Evolutionary conservation across 257 asterid species (phyloP).

Genomic region (Capsicum pubescens): DNA sequence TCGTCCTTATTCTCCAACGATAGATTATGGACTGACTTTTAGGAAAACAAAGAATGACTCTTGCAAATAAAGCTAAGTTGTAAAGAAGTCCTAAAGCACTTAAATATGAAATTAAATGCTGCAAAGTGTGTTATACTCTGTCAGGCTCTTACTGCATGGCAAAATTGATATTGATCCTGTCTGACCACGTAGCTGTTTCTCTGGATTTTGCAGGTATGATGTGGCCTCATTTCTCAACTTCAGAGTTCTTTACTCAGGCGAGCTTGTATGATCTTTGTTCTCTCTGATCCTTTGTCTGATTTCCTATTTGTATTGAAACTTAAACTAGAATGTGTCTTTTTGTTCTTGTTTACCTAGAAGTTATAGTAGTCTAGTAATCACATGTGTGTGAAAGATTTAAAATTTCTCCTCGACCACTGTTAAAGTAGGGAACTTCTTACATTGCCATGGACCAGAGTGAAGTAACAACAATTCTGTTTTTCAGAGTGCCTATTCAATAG

Average conservation of each 20-base stretch:
- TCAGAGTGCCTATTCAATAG: not conserved
- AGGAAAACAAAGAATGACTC: not conserved
- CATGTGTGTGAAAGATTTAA: not conserved
- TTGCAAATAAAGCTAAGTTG: not conserved
- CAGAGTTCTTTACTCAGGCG: constrained; percentile 63
- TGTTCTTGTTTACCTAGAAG: not conserved
- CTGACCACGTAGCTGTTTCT: constrained; percentile 35
- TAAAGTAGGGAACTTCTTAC: not conserved
- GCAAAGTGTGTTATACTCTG: not conserved
- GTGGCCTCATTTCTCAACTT: constrained; percentile 76
- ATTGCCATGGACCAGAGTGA: not conserved
- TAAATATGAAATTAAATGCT: not conserved
- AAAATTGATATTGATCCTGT: not conserved
- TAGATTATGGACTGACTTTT: too few relatives aligned
- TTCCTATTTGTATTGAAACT: not conserved
- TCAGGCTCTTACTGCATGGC: not conserved
- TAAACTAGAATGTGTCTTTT: not conserved
- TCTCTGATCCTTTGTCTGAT: constrained; percentile 20
- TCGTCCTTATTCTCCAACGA: too few relatives aligned
- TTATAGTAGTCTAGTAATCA: not conserved
- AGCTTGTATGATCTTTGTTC: constrained; percentile 60
- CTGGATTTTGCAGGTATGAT: constrained; percentile 70
- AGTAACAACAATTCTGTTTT: not conserved
- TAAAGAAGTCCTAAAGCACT: not conserved
- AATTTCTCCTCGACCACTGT: not conserved